Evolutionary conservation across 352 stramenopile species (phyloP).

Genomic region (Thalassiosira sp.): DNA sequence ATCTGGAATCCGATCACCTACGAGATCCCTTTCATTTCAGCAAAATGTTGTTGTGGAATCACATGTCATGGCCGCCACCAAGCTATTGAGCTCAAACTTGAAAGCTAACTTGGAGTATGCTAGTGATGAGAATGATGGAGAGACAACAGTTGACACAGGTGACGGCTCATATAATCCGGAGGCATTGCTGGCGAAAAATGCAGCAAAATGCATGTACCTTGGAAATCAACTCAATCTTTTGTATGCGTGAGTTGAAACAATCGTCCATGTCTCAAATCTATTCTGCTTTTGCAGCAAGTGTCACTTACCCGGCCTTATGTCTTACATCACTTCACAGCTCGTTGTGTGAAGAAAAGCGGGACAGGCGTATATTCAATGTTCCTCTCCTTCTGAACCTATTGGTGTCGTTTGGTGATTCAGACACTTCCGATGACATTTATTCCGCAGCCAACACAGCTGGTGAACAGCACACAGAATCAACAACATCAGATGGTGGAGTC

Average conservation of each 20-base stretch:
- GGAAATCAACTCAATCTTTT: constrained; percentile 65
- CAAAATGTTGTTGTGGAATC: constrained; percentile 34
- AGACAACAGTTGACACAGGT: background rate
- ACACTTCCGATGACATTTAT: constrained; percentile 54
- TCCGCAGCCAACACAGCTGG: background rate
- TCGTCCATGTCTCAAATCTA: background rate
- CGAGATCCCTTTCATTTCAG: constrained; percentile 36
- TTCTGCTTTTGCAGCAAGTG: constrained; percentile 4
- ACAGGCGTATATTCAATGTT: constrained; percentile 72
- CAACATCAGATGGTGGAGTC: constrained; percentile 17
- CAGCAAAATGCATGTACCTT: constrained; percentile 73
- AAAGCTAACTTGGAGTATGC: constrained; percentile 53
- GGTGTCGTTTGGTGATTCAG: background rate
- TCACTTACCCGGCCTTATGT: too few relatives aligned
- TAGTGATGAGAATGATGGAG: background rate
- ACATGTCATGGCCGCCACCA: constrained; percentile 53
- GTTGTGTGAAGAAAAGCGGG: constrained; percentile 73
- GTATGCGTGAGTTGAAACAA: constrained; percentile 16
- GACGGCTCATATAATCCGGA: constrained; percentile 4
- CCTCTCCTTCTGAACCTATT: constrained; percentile 57
- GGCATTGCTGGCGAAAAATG: constrained; percentile 23
- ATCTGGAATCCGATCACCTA: constrained; percentile 57
- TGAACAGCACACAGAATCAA: constrained; percentile 15
- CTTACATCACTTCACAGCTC: background rate
- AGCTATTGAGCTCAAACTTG: constrained; percentile 63